These are phyloP conservation scores for Wickerhamiella azymoides DNA, from an alignment of 805 yeast species.

Conservation along the genomic window DNA sequence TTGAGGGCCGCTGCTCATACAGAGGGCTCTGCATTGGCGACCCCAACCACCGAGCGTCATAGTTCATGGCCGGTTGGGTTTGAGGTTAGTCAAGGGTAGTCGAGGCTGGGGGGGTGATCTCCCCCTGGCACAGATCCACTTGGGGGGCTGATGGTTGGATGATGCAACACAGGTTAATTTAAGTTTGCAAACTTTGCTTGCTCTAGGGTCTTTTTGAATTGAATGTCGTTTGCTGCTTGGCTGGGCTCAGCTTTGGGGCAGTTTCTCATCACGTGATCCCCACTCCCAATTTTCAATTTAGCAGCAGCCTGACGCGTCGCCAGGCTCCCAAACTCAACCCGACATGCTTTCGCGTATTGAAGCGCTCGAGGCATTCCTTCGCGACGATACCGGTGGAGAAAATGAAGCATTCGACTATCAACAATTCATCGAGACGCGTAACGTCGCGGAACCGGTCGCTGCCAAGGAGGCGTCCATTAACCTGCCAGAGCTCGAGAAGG, in stretches of 20 bases:
- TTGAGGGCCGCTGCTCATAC: background rate
- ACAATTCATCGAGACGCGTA: background rate
- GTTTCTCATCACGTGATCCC: background rate
- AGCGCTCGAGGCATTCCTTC: background rate
- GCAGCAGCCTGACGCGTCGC: background rate
- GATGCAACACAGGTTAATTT: too few species aligned
- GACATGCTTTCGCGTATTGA: background rate
- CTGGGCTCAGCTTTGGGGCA: too few species aligned
- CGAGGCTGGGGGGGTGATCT: background rate
- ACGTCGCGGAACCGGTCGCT: background rate
- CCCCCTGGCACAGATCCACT: too few species aligned
- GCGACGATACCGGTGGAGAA: background rate
- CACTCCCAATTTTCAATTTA: background rate
- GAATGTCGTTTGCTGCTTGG: too few species aligned
- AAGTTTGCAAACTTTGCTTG: background rate
- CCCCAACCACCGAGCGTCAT: slow-evolving; percentile 7
- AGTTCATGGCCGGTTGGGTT: background rate
- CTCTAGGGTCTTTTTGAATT: too few species aligned
- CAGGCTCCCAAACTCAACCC: background rate
- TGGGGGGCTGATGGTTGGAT: too few species aligned
- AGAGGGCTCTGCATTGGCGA: slow-evolving; percentile 7
- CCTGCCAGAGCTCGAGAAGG: background rate
- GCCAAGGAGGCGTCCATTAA: background rate
- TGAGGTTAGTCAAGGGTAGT: background rate
- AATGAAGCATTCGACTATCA: background rate